Percentiles rank a stretch among this genome's conserved stretches.
phyloP scores from a whole-genome alignment of 192 early-diverging fungal species.

The Mortierella hygrophila region DNA sequence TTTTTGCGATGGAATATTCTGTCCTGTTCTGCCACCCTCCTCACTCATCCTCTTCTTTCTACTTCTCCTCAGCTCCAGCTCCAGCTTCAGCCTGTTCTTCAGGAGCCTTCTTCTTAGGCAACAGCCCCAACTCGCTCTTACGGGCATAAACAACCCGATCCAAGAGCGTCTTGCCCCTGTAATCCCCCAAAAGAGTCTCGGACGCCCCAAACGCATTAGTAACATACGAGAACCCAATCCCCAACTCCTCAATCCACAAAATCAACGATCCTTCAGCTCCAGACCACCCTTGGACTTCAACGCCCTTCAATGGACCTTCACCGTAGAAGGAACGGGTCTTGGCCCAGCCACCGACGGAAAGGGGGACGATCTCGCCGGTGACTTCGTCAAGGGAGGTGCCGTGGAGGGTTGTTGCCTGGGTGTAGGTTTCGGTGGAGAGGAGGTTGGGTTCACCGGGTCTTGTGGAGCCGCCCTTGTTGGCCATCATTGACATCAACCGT shows the following conservation, averaged over 20 bases:
- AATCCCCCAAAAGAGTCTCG: slow-evolving; percentile 35
- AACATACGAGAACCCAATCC: slow-evolving; percentile 71
- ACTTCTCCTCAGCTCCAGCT: not conserved
- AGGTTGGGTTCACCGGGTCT: slow-evolving; percentile 33
- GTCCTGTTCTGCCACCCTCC: not conserved
- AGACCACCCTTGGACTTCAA: slow-evolving; percentile 69
- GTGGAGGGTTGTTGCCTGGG: slow-evolving; percentile 35
- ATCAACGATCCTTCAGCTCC: slow-evolving; percentile 74
- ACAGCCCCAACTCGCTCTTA: slow-evolving; percentile 37
- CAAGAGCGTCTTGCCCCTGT: slow-evolving; percentile 23
- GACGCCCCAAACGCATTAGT: slow-evolving; percentile 66
- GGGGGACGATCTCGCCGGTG: slow-evolving; percentile 36
- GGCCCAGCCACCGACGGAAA: slow-evolving; percentile 61
- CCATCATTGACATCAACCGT: slow-evolving; percentile 48
- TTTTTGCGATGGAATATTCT: not conserved
- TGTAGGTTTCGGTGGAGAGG: slow-evolving; percentile 15
- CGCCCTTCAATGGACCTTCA: slow-evolving; percentile 22
- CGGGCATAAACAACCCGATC: slow-evolving; percentile 41
- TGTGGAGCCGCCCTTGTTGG: slow-evolving; percentile 55
- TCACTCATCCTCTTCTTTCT: not conserved
- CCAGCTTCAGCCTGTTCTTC: not conserved
- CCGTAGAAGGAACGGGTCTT: slow-evolving; percentile 28
- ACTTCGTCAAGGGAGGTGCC: slow-evolving; percentile 10
- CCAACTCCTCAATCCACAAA: slow-evolving; percentile 66
- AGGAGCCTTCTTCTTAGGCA: slow-evolving; percentile 17